These are phyloP conservation scores for Phytophthora ohioensis DNA, from an alignment of 352 stramenopile genomes.

Conservation along the genomic window DNA sequence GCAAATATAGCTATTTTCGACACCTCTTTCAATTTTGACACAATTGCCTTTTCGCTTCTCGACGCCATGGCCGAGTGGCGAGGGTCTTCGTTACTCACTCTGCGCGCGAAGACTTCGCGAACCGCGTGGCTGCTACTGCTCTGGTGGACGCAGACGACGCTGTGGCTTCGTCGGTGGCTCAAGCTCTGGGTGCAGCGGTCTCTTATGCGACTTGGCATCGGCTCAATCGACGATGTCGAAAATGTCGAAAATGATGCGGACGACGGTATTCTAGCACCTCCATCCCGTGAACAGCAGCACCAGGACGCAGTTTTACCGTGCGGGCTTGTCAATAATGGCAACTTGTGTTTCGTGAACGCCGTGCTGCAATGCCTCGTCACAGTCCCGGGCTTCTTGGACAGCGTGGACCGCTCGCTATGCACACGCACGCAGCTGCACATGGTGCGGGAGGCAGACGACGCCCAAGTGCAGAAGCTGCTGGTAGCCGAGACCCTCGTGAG, in stretches of 20 bases:
- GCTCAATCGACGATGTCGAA: slow-evolving; percentile 11
- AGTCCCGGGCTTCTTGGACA: slow-evolving; percentile 53
- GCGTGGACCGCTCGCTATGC: slow-evolving; percentile 31
- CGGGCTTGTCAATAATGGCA: slow-evolving; percentile 72
- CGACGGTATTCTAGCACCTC: not conserved
- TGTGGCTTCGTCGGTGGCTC: slow-evolving; percentile 47
- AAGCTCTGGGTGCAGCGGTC: slow-evolving; percentile 37
- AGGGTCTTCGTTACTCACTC: slow-evolving; percentile 1
- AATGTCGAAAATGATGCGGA: slow-evolving; percentile 26
- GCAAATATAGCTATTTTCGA: not conserved
- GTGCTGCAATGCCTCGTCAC: slow-evolving; percentile 70
- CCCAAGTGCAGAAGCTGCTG: slow-evolving; percentile 35
- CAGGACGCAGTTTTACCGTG: slow-evolving; percentile 27
- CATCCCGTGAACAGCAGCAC: not conserved
- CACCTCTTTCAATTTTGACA: slow-evolving; percentile 1
- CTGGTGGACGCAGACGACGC: slow-evolving; percentile 33
- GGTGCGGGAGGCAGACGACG: slow-evolving; percentile 26
- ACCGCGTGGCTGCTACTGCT: slow-evolving; percentile 48
- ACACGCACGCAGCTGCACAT: slow-evolving; percentile 37
- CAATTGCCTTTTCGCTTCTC: not conserved
- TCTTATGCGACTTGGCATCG: slow-evolving; percentile 50
- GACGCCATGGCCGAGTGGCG: slow-evolving; percentile 21
- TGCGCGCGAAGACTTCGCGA: slow-evolving; percentile 13
- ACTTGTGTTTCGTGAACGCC: slow-evolving; percentile 84
- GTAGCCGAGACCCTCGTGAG: slow-evolving; percentile 43